Evolutionary conservation across 352 stramenopile species (phyloP).

Genomic region (Globisporangium canariense): DNA sequence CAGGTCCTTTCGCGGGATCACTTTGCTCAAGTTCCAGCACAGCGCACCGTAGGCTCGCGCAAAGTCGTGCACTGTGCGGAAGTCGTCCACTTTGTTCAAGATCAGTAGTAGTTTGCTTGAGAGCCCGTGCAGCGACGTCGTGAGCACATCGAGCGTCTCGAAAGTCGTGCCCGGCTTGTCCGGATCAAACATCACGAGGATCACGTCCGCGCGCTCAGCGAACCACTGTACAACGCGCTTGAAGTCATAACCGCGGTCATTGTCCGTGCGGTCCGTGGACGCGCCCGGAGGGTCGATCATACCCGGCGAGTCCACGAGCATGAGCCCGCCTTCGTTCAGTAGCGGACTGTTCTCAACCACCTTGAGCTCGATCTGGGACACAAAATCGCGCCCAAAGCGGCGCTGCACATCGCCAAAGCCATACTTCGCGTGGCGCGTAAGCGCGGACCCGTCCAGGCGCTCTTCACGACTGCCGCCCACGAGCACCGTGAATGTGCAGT

Average conservation of each 20-base stretch:
- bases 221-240: constrained; percentile 87
- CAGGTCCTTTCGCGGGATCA: constrained; percentile 84
- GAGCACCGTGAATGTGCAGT: constrained; percentile 84
- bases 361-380: constrained; percentile 87
- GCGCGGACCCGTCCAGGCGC: constrained; percentile 71
- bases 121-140: constrained; percentile 64
- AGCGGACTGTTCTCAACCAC: constrained; percentile 62
- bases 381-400: constrained; percentile 76
- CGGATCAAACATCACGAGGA: constrained; percentile 88
- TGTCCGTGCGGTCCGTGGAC: constrained; percentile 57
- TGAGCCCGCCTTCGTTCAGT: constrained; percentile 74
- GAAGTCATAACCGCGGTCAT: constrained; percentile 84
- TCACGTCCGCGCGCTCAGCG: constrained; percentile 79
- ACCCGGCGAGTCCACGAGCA: constrained; percentile 82
- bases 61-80: constrained; percentile 85
- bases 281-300: constrained; percentile 84
- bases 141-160: constrained; percentile 86
- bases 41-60: constrained; percentile 78
- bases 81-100: constrained; percentile 89
- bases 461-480: constrained; percentile 66
- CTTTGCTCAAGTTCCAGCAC: constrained; percentile 88
- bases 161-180: constrained; percentile 88
- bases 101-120: constrained; percentile 84
- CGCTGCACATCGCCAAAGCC: constrained; percentile 79
- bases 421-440: constrained; percentile 67